These are phyloP conservation scores for Brachypodium distachyon DNA, from an alignment of 202 grass and related monocot species.

Conservation along the genomic window DNA sequence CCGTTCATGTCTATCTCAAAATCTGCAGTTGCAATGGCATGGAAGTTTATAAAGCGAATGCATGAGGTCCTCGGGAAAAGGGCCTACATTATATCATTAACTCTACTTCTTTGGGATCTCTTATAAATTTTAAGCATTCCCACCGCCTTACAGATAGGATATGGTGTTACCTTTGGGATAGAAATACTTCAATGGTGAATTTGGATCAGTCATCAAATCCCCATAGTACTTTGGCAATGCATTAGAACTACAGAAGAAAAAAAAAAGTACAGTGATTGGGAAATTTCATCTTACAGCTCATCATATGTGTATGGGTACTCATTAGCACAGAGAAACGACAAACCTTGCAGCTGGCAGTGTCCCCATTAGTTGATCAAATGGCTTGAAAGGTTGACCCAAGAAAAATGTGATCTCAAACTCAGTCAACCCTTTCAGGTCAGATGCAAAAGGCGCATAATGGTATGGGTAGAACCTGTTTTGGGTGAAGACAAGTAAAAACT, in stretches of 20 bases:
- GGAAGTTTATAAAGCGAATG: constrained; percentile 7
- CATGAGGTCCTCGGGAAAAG: neutral
- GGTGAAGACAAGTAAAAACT: constrained; percentile 13
- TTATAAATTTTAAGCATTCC: constrained; percentile 5
- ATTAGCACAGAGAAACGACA: constrained; percentile 18
- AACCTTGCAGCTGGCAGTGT: constrained; percentile 94
- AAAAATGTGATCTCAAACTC: constrained; percentile 98
- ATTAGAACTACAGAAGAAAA: constrained; percentile 61
- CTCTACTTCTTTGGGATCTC: neutral
- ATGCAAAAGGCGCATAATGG: constrained; percentile 98
- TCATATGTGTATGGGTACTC: neutral
- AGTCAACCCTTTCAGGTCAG: constrained; percentile 74
- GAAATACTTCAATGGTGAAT: constrained; percentile 78
- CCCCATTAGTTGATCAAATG: constrained; percentile 99
- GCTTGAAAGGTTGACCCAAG: constrained; percentile 99
- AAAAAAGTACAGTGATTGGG: constrained; percentile 27
- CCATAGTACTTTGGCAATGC: constrained; percentile 78
- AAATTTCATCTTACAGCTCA: constrained; percentile 27
- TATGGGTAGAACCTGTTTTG: constrained; percentile 89
- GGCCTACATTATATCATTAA: neutral
- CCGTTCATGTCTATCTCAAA: constrained; percentile 99
- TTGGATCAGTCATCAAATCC: constrained; percentile 70
- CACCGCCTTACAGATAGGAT: neutral
- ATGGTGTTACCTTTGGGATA: constrained; percentile 76
- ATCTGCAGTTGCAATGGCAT: constrained; percentile 54